These are phyloP conservation scores for Aspergillus japonicus DNA, from an alignment of 2,329 filamentous ascomycete species.

Conservation along the genomic window DNA sequence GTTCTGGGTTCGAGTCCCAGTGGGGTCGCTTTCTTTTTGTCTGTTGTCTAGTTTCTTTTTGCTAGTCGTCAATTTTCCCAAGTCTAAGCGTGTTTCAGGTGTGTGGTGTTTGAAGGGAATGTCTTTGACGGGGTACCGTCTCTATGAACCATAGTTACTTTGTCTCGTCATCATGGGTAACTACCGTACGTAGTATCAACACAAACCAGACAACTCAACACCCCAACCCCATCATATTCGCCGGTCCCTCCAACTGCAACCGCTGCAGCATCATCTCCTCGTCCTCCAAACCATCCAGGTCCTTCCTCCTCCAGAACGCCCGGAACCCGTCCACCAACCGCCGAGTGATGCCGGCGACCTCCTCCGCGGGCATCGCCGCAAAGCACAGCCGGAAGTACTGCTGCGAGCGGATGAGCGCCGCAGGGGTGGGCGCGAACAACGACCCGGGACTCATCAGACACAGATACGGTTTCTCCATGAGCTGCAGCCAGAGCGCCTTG, in stretches of 20 bases:
- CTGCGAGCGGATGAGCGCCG: conserved; percentile 63
- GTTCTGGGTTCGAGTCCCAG: conserved; percentile 10
- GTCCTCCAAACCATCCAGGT: conserved; percentile 35
- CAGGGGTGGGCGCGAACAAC: conserved; percentile 69
- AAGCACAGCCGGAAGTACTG: conserved; percentile 78
- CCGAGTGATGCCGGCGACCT: conserved; percentile 61
- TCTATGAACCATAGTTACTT: no score
- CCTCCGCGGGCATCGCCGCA: conserved; percentile 73
- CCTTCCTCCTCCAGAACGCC: conserved; percentile 75
- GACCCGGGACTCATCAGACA: conserved; percentile 69
- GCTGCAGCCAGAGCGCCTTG: conserved; percentile 67
- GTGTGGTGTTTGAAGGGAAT: no score
- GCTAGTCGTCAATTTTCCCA: no score
- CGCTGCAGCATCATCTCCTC: conserved; percentile 17
- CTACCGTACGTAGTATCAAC: background rate
- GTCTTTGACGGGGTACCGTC: no score
- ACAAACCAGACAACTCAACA: conserved; percentile 8
- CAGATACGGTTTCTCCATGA: conserved; percentile 67
- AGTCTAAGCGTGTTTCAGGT: no score
- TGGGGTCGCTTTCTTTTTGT: conserved; percentile 8
- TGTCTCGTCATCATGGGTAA: no score
- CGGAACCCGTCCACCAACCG: conserved; percentile 68
- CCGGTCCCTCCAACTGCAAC: conserved; percentile 6
- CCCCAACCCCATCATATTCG: conserved; percentile 19
- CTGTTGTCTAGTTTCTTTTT: background rate